Evolutionary conservation across 1,284 basidiomycete species (phyloP), one percentile per base, ranked within the genome.

Genomic region (Hemileia vastatrix): DNA sequence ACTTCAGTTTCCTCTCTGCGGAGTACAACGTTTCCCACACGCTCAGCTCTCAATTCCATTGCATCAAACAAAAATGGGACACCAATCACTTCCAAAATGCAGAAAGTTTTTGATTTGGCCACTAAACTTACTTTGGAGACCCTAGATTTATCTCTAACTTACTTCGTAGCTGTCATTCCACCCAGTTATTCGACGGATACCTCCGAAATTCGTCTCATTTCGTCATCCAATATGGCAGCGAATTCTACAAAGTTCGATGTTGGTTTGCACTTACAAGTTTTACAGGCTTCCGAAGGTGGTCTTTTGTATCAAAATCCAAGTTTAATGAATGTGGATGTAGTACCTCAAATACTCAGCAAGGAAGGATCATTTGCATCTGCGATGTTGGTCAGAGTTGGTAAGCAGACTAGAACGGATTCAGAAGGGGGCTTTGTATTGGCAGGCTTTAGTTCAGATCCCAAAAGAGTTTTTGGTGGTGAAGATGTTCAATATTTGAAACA

Each of bases 241-340:
- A 66, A 68, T 6, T 54, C 64, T 4, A 70, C 71, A 5, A 52
- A 63, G 2, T 71, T 72, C 58, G 69, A 72, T 57, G 65, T 67
- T 5, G 64, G 63, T 1, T 60, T 72, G 15, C 71, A 72, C 33
- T 56, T 71, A 21, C 66, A 68, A 43, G 69, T 69, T 0, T 61
- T 72, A 4, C 58, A 65, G n/a, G 63, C 64, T 4, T 62, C 68
- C 3, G 67, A 69, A 45, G 67, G 69, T 18, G 71, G 71, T 0
- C 47, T 71, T 32, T 57, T 71, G 27, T 72, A 71, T 64, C 63
- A 66, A 55, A 69, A 69, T 31, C 65, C 70, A 13, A 66, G 64
- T 19, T 65, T 55, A 1, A 13, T 57, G 8, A 57, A 60, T 19
- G 2, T 54, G 21, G 32, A 44, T 33, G 33, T 27, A 5, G 61